Conservation (phyloP, 352 stramenopile species). For the Plasmopara halstedii region DNA sequence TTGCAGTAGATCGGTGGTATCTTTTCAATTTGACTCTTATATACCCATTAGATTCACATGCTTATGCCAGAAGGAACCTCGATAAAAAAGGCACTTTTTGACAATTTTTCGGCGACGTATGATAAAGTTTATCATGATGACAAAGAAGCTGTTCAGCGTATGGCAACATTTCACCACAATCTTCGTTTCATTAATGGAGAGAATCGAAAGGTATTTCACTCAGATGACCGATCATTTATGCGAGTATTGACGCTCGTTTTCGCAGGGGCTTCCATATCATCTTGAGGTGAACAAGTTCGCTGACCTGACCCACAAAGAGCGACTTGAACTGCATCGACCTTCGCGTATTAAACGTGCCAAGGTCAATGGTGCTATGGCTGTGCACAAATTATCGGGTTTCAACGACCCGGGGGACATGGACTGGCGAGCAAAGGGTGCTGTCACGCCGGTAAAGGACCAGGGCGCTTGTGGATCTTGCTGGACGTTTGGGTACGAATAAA, state of each 20-base stretch:
- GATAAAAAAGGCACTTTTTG: constrained; percentile 55
- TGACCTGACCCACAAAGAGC: constrained; percentile 71
- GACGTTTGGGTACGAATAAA: constrained; percentile 66
- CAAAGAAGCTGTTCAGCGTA: constrained; percentile 38
- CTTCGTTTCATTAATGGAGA: constrained; percentile 79
- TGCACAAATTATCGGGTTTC: constrained; percentile 36
- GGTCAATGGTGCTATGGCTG: constrained; percentile 49
- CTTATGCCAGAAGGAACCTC: constrained; percentile 62
- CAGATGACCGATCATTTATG: background rate
- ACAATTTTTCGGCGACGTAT: constrained; percentile 54
- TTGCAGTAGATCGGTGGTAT: background rate
- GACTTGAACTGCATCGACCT: constrained; percentile 34
- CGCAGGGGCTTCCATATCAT: constrained; percentile 64
- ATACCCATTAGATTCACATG: constrained; percentile 58
- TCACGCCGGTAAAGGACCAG: constrained; percentile 89
- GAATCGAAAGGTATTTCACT: constrained; percentile 55
- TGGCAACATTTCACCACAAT: constrained; percentile 75
- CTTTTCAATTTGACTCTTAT: constrained; percentile 1
- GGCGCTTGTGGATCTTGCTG: constrained; percentile 89
- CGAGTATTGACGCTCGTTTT: background rate
- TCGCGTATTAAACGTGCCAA: constrained; percentile 38
- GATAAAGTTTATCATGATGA: constrained; percentile 50
- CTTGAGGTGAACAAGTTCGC: constrained; percentile 79
- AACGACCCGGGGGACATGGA: constrained; percentile 64
- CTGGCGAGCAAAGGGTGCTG: constrained; percentile 79